These are phyloP conservation scores for Cochlearia excelsa DNA, from an alignment of 345 rosid species.

Conservation along the genomic window DNA sequence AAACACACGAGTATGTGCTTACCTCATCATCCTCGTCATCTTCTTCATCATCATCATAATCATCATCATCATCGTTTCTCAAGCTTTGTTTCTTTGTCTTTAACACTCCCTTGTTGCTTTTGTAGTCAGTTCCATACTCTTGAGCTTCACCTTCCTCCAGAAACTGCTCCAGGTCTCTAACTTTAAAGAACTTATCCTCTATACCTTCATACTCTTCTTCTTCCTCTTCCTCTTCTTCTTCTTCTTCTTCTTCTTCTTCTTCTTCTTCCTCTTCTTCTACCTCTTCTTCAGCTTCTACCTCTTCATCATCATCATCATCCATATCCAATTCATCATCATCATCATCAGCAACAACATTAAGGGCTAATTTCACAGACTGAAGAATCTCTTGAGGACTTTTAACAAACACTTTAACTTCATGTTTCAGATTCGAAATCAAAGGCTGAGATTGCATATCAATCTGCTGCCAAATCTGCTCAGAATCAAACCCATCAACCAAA, in stretches of 20 bases:
- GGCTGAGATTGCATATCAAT: slow-evolving; percentile 77
- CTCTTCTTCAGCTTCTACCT: slow-evolving; percentile 37
- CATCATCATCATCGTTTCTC: slow-evolving; percentile 43
- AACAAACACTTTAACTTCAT: slow-evolving; percentile 54
- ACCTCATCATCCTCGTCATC: slow-evolving; percentile 36
- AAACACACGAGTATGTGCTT: slow-evolving; percentile 16
- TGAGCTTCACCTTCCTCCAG: slow-evolving; percentile 73
- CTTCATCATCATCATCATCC: slow-evolving; percentile 39
- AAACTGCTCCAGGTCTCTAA: slow-evolving; percentile 67
- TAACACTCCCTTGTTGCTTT: slow-evolving; percentile 40
- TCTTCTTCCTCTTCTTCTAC: slow-evolving; percentile 28
- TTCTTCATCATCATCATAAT: slow-evolving; percentile 24
- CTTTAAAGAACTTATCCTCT: slow-evolving; percentile 81
- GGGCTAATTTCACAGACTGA: slow-evolving; percentile 30
- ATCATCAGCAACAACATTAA: slow-evolving; percentile 23
- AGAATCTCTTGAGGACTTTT: slow-evolving; percentile 55
- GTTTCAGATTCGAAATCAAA: slow-evolving; percentile 47
- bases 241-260: slow-evolving; percentile 20
- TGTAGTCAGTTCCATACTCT: slow-evolving; percentile 57
- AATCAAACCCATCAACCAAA: slow-evolving; percentile 69
- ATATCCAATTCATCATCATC: slow-evolving; percentile 42
- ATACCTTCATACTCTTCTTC: slow-evolving; percentile 42
- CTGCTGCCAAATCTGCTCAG: slow-evolving; percentile 98
- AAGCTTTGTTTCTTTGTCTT: slow-evolving; percentile 31
- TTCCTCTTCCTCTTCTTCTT: slow-evolving; percentile 21